Evolutionary conservation across 148 eudicot genomes (phyloP).

Genomic region (Agrostemma githago): DNA sequence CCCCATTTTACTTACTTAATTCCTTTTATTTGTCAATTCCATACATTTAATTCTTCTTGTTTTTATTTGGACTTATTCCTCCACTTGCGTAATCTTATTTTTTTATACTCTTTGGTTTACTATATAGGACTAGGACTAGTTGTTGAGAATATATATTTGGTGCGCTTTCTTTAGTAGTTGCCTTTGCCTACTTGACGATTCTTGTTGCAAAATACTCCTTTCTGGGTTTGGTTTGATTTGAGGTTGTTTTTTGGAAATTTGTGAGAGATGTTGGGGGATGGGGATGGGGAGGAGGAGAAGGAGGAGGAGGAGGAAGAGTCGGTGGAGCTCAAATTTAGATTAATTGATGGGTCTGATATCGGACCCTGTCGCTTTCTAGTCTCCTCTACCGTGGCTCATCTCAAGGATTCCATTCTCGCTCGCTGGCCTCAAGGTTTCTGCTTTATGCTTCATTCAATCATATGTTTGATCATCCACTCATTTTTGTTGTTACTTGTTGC

Average conservation of each 20-base stretch:
- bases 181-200: constrained; percentile 4
- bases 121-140: background rate
- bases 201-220: constrained; percentile 1
- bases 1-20: background rate
- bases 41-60: background rate
- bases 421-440: constrained; percentile 82
- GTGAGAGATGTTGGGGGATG: background rate
- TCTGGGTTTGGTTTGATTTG: background rate
- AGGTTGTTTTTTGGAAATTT: background rate
- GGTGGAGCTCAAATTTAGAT: constrained; percentile 67
- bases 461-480: too few species aligned
- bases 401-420: constrained; percentile 64
- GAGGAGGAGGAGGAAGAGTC: constrained; percentile 52
- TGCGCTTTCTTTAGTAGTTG: constrained; percentile 8
- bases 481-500: background rate
- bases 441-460: background rate
- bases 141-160: constrained; percentile 6
- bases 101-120: background rate
- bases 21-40: background rate
- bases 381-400: constrained; percentile 55
- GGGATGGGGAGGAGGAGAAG: constrained; percentile 28
- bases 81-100: background rate
- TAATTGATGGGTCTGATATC: constrained; percentile 73
- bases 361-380: constrained; percentile 64
- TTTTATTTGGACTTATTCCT: background rate